Conservation (phyloP, 352 stramenopile species). For the Paralagenidium karlingii region DNA sequence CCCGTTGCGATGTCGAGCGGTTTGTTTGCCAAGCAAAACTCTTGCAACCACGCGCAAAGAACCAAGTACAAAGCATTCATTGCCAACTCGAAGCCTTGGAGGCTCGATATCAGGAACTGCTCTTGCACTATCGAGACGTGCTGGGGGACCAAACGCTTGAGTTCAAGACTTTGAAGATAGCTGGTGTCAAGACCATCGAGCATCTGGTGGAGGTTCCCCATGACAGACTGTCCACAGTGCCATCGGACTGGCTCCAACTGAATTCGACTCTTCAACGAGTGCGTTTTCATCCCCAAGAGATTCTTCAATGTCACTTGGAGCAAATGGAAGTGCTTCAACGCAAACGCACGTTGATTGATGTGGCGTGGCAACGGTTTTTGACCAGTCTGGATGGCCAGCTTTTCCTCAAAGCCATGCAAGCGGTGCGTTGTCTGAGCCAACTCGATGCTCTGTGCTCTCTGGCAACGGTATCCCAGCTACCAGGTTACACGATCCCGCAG, state of each 20-base stretch:
- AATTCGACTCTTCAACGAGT: constrained; percentile 30
- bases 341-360: constrained; percentile 15
- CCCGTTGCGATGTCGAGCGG: no score
- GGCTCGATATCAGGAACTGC: constrained; percentile 6
- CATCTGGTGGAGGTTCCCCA: constrained; percentile 8
- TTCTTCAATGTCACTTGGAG: constrained; percentile 18
- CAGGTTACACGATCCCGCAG: constrained; percentile 22
- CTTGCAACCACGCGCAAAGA: constrained; percentile 1
- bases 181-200: constrained; percentile 10
- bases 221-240: constrained; percentile 7
- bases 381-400: constrained; percentile 15
- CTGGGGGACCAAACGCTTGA: constrained; percentile 10
- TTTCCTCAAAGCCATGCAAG: constrained; percentile 23
- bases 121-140: constrained; percentile 4
- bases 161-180: constrained; percentile 14
- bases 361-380: constrained; percentile 27
- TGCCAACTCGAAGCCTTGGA: constrained; percentile 9
- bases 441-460: constrained; percentile 62
- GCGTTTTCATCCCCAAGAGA: constrained; percentile 21
- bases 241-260: constrained; percentile 23
- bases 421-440: constrained; percentile 24
- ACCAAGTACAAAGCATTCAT: constrained; percentile 9
- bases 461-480: constrained; percentile 23
- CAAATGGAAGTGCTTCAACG: constrained; percentile 16
- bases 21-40: no score